Evolutionary conservation across 768 basidiomycete species (phyloP), one percentile per base, ranked within the genome.

Genomic region (Suillus subluteus): DNA sequence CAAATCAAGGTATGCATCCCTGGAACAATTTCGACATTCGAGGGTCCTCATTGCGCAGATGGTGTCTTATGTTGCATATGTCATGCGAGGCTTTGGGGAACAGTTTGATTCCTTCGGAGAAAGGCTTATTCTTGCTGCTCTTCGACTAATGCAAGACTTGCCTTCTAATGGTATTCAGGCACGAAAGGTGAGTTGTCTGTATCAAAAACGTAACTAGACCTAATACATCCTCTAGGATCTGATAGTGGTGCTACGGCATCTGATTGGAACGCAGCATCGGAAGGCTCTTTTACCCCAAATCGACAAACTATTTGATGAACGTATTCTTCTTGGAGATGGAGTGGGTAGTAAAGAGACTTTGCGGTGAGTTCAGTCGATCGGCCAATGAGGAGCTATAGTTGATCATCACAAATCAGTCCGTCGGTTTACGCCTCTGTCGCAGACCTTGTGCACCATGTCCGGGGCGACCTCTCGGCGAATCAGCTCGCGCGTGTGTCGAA

Each of bases 91-190:
- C 73, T 80, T 83, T 56, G 78, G 79, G n/a, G 83, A 85, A 46
- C 87, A 90, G 59, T 85, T 89, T 65, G 88, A 92, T 50, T 81
- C 86, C 3, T 93, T 95, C 71, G 89, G 91, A 12, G 93, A 97
- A 74, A 87, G 85, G 6, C 85, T 99, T 32, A 89, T 96, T 40
- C 80, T 92, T 62, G 87, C 89, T 26, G 89, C 92, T 37, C 79
- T 99, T 41, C 86, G 98, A n/a, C 82, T 99, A 40, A 82, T 99
- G 58, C 93, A 98, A 74, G 96, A 99, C 75, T 96, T 96, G 74
- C 96, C 98, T 46, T 84, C 91, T 0, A 94, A 92, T 73, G 91
- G 91, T 11, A 91, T 95, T 16, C 82, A 87, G 11, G 84, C 94
- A 23, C 84, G 97, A 79, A 95, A 91, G 84, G 95, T 94, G 43